phyloP scores from a whole-genome alignment of 2,329 filamentous ascomycete genomes.

The Akanthomyces muscarius region DNA sequence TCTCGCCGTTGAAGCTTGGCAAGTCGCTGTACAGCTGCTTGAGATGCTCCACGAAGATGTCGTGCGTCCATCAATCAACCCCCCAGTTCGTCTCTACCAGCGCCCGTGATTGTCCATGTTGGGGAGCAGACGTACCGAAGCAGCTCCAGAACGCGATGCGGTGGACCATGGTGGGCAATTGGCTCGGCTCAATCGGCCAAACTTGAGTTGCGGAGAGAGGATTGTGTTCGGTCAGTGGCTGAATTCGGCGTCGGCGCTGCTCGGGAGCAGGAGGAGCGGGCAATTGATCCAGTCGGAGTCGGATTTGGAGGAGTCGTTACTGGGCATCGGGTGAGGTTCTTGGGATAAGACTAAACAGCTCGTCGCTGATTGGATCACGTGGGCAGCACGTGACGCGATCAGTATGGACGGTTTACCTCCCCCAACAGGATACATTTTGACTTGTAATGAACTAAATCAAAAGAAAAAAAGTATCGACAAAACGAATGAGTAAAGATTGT shows the following conservation, averaged over 20 bases:
- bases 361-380: slow-evolving; percentile 25
- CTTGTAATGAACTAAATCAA: neutral
- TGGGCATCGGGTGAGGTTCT: neutral
- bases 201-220: neutral
- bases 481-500: too few species aligned
- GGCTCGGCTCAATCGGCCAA: neutral
- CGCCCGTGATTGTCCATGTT: neutral
- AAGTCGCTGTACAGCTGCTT: neutral
- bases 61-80: neutral
- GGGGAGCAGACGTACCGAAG: slow-evolving; percentile 67
- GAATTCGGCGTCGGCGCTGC: neutral
- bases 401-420: too few species aligned
- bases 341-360: slow-evolving; percentile 19
- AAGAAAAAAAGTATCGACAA: too few species aligned
- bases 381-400: slow-evolving; percentile 13
- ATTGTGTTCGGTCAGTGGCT: neutral
- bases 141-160: slow-evolving; percentile 78
- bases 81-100: neutral
- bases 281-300: slow-evolving; percentile 4
- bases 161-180: slow-evolving; percentile 49
- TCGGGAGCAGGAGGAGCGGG: neutral
- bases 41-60: too few species aligned
- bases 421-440: neutral
- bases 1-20: neutral
- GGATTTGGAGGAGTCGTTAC: neutral